Conservation (phyloP, 768 basidiomycete species). For the Leccinum obscurum region DNA sequence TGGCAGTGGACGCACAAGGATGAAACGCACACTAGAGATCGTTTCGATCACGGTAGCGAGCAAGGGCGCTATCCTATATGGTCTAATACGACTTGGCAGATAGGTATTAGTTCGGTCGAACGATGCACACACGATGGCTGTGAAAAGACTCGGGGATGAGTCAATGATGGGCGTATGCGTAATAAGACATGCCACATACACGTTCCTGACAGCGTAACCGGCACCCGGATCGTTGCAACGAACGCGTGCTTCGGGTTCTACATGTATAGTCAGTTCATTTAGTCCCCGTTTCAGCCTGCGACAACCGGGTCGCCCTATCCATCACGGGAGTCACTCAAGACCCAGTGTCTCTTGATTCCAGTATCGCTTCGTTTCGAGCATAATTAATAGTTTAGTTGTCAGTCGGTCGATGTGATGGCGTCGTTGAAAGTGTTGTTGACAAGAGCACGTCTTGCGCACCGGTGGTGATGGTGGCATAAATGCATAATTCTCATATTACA, state of each 20-base stretch:
- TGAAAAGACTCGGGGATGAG: not conserved
- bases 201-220: constrained; percentile 1
- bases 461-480: too few species aligned
- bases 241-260: constrained; percentile 15
- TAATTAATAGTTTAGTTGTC: not conserved
- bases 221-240: not conserved
- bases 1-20: not conserved
- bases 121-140: not conserved
- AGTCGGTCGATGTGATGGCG: not conserved
- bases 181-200: constrained; percentile 16
- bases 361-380: not conserved
- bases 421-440: too few species aligned
- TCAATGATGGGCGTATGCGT: constrained; percentile 3
- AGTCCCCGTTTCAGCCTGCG: constrained; percentile 3
- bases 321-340: too few species aligned
- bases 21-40: not conserved
- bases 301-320: too few species aligned
- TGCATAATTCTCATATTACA: not conserved
- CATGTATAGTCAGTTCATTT: not conserved
- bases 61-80: not conserved
- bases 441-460: not conserved
- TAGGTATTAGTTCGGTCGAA: constrained; percentile 5
- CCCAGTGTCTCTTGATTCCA: not conserved
- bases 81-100: not conserved
- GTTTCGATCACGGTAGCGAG: not conserved